Evolutionary conservation across 768 basidiomycete species (phyloP).

Genomic region (Calocybe cyanea): DNA sequence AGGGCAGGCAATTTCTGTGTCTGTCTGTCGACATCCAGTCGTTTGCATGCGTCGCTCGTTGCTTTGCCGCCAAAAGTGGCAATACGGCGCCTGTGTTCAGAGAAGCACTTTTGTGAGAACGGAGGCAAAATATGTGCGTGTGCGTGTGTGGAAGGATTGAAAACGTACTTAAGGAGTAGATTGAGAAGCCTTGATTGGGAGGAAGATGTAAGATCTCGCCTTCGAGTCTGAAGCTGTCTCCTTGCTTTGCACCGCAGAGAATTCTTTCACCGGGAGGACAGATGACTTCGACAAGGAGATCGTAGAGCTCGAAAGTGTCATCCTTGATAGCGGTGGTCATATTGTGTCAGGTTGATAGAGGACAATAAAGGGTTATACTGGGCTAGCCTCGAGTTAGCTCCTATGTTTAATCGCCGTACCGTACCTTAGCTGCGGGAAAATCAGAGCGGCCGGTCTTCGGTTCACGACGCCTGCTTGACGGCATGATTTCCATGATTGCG

Average conservation of each 20-base stretch:
- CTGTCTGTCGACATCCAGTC: slow-evolving; percentile 68
- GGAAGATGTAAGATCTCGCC: slow-evolving; percentile 65
- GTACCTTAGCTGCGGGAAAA: too few relatives aligned
- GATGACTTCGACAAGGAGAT: slow-evolving; percentile 59
- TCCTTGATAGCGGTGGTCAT: neutral
- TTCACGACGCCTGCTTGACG: too few relatives aligned
- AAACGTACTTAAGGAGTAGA: slow-evolving; percentile 56
- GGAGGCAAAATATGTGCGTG: neutral
- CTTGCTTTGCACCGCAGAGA: slow-evolving; percentile 60
- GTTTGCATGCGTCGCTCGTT: slow-evolving; percentile 47
- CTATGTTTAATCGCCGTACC: too few relatives aligned
- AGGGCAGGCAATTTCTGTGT: slow-evolving; percentile 61
- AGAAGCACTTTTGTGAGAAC: neutral
- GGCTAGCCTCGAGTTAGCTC: too few relatives aligned
- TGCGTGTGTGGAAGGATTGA: neutral
- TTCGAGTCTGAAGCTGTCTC: slow-evolving; percentile 58
- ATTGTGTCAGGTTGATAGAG: too few relatives aligned
- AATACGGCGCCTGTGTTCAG: slow-evolving; percentile 47
- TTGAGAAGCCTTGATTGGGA: slow-evolving; percentile 60
- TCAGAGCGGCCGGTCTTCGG: too few relatives aligned
- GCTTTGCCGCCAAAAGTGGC: slow-evolving; percentile 66
- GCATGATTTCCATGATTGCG: too few relatives aligned
- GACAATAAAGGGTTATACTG: too few relatives aligned
- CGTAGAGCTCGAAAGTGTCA: slow-evolving; percentile 58
- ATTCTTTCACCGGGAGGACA: slow-evolving; percentile 55